phyloP scores from a whole-genome alignment of 2,329 filamentous ascomycete species.

The Grosmannia huntii region DNA sequence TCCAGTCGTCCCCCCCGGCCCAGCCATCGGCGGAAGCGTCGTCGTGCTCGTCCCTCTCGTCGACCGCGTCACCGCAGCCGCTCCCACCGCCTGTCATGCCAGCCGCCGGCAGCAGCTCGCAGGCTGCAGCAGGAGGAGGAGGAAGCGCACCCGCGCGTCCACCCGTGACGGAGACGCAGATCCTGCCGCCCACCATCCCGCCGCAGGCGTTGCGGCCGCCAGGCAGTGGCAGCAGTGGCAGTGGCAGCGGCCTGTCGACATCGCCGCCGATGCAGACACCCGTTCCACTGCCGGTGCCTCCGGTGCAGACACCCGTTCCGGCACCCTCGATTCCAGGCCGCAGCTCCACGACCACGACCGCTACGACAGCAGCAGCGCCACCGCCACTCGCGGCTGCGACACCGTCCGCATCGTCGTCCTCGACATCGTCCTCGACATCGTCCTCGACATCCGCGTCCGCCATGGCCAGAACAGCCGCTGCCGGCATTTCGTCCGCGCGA shows the following conservation, averaged over 20 bases:
- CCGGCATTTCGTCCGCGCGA: background rate
- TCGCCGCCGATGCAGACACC: constrained; percentile 1
- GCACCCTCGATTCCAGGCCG: constrained; percentile 7
- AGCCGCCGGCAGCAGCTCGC: background rate
- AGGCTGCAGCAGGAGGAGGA: background rate
- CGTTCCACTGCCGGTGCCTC: constrained; percentile 2
- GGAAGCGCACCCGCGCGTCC: background rate
- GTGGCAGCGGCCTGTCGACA: background rate
- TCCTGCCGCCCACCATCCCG: constrained; percentile 7
- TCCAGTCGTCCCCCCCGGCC: background rate
- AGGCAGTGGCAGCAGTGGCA: background rate
- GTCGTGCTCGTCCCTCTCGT: background rate
- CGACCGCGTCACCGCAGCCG: background rate
- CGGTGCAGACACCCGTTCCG: constrained; percentile 8
- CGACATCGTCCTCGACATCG: background rate
- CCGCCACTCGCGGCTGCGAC: background rate
- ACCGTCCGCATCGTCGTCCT: no score
- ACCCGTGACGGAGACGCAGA: constrained; percentile 7
- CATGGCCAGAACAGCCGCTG: background rate
- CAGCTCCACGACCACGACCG: background rate
- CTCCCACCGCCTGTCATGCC: background rate
- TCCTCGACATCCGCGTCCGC: background rate
- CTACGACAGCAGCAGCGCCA: background rate
- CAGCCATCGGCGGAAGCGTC: background rate
- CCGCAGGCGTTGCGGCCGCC: constrained; percentile 4